These are phyloP conservation scores for Azolla pinnata DNA, from an alignment of 75 land plant genomes.

Conservation along the genomic window DNA sequence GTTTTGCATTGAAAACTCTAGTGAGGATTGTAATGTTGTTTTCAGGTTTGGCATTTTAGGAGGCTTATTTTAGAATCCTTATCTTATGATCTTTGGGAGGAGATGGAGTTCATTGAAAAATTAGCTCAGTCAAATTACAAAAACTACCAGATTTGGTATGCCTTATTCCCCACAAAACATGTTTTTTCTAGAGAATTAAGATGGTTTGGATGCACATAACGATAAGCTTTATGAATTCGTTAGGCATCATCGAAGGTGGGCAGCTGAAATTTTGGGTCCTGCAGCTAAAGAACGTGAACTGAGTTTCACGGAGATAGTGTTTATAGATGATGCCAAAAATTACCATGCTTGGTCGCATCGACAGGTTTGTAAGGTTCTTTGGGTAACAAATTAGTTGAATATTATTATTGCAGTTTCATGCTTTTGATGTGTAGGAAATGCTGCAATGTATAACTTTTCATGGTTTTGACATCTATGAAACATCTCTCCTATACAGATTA, in stretches of 20 bases:
- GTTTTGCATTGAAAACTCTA: no score
- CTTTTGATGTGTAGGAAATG: no score
- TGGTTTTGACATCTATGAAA: no score
- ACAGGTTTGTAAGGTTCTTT: no score
- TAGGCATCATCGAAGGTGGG: slow-evolving; percentile 98
- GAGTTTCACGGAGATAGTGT: slow-evolving; percentile 58
- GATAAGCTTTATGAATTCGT: no score
- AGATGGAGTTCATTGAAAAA: slow-evolving; percentile 46
- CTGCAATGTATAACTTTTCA: no score
- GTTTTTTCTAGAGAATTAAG: no score
- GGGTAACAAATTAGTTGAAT: no score
- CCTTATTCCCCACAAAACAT: no score
- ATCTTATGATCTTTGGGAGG: slow-evolving; percentile 46
- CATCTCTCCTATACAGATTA: no score
- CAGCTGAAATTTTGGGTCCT: slow-evolving; percentile 73
- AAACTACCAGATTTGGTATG: slow-evolving; percentile 89
- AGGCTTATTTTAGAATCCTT: slow-evolving; percentile 66
- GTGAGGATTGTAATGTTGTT: background rate
- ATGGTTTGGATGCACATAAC: no score
- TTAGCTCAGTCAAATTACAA: slow-evolving; percentile 54
- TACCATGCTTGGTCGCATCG: slow-evolving; percentile 99
- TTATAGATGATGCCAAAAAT: slow-evolving; percentile 73
- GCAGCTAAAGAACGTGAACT: slow-evolving; percentile 47
- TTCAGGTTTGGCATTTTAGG: slow-evolving; percentile 96
- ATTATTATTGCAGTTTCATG: no score